Evolutionary conservation across 805 yeast species (phyloP).

Genomic region (Wickerhamomyces rabaulensis): DNA sequence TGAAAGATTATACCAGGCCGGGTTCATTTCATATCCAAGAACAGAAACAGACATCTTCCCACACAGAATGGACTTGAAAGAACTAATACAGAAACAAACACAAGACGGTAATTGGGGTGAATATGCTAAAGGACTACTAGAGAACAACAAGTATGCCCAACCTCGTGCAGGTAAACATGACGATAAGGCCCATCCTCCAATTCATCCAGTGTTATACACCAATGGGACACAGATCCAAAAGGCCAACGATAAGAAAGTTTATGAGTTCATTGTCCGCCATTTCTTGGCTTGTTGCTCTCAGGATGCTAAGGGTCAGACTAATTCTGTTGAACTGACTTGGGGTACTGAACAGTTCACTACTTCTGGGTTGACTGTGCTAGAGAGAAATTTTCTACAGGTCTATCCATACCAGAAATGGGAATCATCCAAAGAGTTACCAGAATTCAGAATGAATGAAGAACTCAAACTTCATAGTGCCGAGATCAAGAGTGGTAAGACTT

Average conservation of each 20-base stretch:
- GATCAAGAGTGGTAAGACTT: constrained; percentile 68
- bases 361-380: constrained; percentile 69
- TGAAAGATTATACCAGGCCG: constrained; percentile 78
- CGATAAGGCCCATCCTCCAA: constrained; percentile 98
- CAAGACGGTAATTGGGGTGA: constrained; percentile 60
- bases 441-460: constrained; percentile 49
- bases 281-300: constrained; percentile 89
- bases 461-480: constrained; percentile 52
- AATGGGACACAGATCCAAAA: constrained; percentile 24
- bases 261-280: constrained; percentile 80
- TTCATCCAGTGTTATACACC: constrained; percentile 71
- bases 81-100: constrained; percentile 56
- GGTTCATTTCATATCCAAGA: constrained; percentile 91
- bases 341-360: constrained; percentile 68
- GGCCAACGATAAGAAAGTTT: constrained; percentile 60
- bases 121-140: constrained; percentile 49
- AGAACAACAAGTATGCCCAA: constrained; percentile 37
- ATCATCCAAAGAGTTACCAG: constrained; percentile 57
- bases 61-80: constrained; percentile 60
- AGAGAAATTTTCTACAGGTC: constrained; percentile 73
- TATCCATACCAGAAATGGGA: constrained; percentile 81
- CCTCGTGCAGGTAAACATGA: constrained; percentile 83
- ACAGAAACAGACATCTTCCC: constrained; percentile 95
- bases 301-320: constrained; percentile 77
- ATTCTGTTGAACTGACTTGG: constrained; percentile 67